Percentiles rank a stretch among this genome's conserved stretches.
Evolutionary conservation across 257 asterid genomes (phyloP).

Genomic region (Ehretia macrophylla): DNA sequence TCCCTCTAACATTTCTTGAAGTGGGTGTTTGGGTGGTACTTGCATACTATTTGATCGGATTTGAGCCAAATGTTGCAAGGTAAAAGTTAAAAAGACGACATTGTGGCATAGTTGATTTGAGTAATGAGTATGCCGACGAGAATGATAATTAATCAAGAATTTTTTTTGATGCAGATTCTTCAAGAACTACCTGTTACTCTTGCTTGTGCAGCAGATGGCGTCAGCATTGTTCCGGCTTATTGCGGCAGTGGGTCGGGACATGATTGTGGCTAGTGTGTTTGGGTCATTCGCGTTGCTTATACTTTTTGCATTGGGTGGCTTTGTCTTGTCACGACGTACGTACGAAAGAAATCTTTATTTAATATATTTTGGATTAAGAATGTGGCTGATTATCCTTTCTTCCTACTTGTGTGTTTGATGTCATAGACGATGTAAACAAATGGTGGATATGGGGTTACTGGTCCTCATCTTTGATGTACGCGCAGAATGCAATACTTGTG

Average conservation of each 20-base stretch:
- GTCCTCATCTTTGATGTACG: conserved; percentile 64
- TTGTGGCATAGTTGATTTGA: no score
- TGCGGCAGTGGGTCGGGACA: conserved; percentile 52
- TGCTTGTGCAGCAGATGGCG: conserved; percentile 43
- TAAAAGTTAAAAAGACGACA: conserved; percentile 9
- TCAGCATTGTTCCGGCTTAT: conserved; percentile 50
- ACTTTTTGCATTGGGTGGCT: conserved; percentile 58
- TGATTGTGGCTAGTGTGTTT: conserved; percentile 66
- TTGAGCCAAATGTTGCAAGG: conserved; percentile 65
- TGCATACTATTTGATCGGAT: conserved; percentile 60
- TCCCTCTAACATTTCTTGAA: conserved; percentile 53
- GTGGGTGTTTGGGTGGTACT: conserved; percentile 42
- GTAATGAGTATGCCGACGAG: no score
- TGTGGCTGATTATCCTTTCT: neutral
- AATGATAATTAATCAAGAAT: neutral
- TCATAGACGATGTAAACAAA: conserved; percentile 45
- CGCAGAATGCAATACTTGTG: conserved; percentile 52
- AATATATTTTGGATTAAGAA: neutral
- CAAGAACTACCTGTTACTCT: conserved; percentile 51
- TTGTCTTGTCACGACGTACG: conserved; percentile 65
- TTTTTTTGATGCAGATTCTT: conserved; percentile 41
- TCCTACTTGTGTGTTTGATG: neutral
- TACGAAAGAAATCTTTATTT: neutral
- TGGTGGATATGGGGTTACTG: conserved; percentile 91
- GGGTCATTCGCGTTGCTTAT: conserved; percentile 49